Base-by-base conservation (phyloP, 2,329 filamentous ascomycete species). In the Pseudogymnoascus verrucosus region DNA sequence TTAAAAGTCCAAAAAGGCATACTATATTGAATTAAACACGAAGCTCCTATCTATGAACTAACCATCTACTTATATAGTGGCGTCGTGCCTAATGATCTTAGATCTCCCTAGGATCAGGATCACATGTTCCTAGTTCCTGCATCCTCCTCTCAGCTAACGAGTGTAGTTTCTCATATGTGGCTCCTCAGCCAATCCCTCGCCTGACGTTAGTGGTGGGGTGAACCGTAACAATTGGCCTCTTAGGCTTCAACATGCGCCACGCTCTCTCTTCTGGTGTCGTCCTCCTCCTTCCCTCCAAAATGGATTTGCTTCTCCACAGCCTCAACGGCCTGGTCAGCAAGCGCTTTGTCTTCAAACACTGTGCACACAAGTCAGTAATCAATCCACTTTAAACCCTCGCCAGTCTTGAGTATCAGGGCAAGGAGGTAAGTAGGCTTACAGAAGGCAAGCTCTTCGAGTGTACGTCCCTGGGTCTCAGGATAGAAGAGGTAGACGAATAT, bases 401-500 rank as follows among this genome's bases (percentile, higher is more conserved):
- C 12, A 51, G 19, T 51, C 42, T n/a, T 26, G 21, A 44, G 11
- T 44, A 44, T 44, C 10, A 44, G 40, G 10, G 40, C 40, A 44
- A 44, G 23, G 8, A 40, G n/a, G 39, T 19, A 40, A 26, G 1
- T 21, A 64, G 62, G 5, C 60, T 47, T 40, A 61, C 60, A 61
- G 61, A 62, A 62, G 16, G 61, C 62, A 51, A 65, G 61, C 23
- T 65, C 64, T 51, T 65, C 64, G 37, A 65, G 51, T 3, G 44
- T 63, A 31, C 64, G 62, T 47, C 62, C 51, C 4, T 42, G 21
- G 16, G 64, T 65, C 62, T 65, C 64, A 5, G 64, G 61, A 26
- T 63, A 75, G 54, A 69, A 68, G 64, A 78, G 75, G 65, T 72
- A 79, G 54, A 79, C 74, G 65, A 77, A 75, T 6, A 72, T 51